These are phyloP conservation scores for Chaetomiaceae sp. DNA, from an alignment of 2,329 filamentous ascomycete species.

Conservation along the genomic window DNA sequence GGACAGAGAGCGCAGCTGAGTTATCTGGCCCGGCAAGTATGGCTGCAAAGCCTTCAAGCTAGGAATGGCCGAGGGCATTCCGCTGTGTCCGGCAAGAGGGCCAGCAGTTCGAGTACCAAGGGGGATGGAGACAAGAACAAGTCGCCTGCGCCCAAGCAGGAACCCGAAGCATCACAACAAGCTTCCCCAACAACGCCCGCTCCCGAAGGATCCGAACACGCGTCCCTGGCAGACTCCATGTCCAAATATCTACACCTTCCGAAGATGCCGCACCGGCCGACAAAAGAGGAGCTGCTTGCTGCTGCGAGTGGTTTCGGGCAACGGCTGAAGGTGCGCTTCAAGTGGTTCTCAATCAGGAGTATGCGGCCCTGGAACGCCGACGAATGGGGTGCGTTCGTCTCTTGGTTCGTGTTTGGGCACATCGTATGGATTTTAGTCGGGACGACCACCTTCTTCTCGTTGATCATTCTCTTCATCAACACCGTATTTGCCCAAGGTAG, in stretches of 20 bases:
- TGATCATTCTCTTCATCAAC: constrained; percentile 87
- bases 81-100: constrained; percentile 27
- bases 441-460: constrained; percentile 93
- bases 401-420: constrained; percentile 92
- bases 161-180: constrained; percentile 9
- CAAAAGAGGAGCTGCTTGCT: constrained; percentile 86
- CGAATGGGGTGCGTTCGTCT: constrained; percentile 92
- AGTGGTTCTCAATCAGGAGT: constrained; percentile 95
- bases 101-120: constrained; percentile 32
- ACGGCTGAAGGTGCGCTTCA: constrained; percentile 83
- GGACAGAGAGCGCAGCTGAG: constrained; percentile 32
- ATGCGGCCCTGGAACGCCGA: constrained; percentile 92
- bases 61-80: constrained; percentile 22
- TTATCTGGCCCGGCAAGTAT: constrained; percentile 37
- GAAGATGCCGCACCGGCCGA: constrained; percentile 80
- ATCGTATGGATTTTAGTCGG: constrained; percentile 94
- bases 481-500: constrained; percentile 90
- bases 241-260: constrained; percentile 58
- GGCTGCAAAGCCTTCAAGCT: constrained; percentile 33
- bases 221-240: constrained; percentile 48
- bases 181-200: constrained; percentile 1
- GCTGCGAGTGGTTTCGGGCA: constrained; percentile 93
- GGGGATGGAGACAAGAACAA: constrained; percentile 22
- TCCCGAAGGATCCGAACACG: constrained; percentile 22
- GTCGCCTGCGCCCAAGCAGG: neutral